A percentile compares a stretch with the other conserved stretches of the same genome.
phyloP scores from a whole-genome alignment of 306 rosid species.

The Pueraria montana region DNA sequence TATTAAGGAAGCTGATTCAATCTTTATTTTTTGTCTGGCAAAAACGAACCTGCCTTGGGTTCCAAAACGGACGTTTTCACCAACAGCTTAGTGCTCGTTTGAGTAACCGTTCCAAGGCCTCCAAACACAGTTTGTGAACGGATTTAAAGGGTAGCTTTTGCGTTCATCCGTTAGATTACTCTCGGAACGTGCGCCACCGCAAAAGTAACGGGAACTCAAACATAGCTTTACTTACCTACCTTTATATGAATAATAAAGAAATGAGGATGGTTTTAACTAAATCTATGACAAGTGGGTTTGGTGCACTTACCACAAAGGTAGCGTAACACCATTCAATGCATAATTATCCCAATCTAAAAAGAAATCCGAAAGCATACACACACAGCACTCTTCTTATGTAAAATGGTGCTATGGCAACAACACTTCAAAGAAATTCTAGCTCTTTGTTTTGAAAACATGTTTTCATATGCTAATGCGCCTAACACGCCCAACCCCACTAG shows the following conservation, averaged over 20 bases:
- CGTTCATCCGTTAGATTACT: too few relatives aligned
- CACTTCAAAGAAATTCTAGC: neutral
- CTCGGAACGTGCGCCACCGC: too few relatives aligned
- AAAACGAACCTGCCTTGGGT: too few relatives aligned
- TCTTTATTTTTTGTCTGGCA: too few relatives aligned
- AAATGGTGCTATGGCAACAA: neutral
- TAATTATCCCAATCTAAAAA: constrained; percentile 6
- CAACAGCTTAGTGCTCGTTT: too few relatives aligned
- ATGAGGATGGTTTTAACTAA: neutral
- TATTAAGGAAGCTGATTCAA: too few relatives aligned
- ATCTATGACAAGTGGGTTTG: constrained; percentile 33
- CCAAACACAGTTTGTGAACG: too few relatives aligned
- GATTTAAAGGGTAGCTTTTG: too few relatives aligned
- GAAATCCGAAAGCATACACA: neutral
- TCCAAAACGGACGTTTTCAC: too few relatives aligned
- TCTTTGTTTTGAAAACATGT: constrained; percentile 3
- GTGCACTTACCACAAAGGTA: constrained; percentile 38
- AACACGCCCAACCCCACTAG: neutral
- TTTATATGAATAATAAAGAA: neutral
- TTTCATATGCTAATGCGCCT: neutral
- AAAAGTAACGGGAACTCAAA: too few relatives aligned
- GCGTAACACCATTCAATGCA: constrained; percentile 3
- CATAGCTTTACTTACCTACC: too few relatives aligned
- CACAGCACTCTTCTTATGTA: neutral
- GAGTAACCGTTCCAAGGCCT: too few relatives aligned